Conservation (phyloP, 768 basidiomycete species). For the Podaxis mareebaensis region DNA sequence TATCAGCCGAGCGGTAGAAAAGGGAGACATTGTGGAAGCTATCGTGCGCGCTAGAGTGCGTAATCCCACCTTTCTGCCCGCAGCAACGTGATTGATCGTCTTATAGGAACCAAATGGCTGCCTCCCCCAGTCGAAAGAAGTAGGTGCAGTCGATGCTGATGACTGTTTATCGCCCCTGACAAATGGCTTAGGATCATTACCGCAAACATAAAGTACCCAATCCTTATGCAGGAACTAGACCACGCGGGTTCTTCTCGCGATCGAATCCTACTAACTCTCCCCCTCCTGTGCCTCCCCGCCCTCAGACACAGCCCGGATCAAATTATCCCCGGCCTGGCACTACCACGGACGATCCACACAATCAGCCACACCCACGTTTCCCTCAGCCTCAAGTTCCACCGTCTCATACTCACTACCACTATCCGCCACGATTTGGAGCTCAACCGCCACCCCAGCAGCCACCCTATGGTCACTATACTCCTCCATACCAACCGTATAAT, state of each 20-base stretch:
- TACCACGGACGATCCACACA: slow-evolving; percentile 42
- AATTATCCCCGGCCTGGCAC: slow-evolving; percentile 68
- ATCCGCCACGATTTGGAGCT: slow-evolving; percentile 18
- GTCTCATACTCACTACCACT: slow-evolving; percentile 7
- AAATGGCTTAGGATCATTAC: slow-evolving; percentile 49
- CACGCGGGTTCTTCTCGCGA: slow-evolving; percentile 52
- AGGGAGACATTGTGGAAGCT: slow-evolving; percentile 74
- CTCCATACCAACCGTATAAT: slow-evolving; percentile 19
- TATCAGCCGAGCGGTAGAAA: slow-evolving; percentile 65
- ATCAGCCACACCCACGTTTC: slow-evolving; percentile 23
- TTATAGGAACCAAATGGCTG: slow-evolving; percentile 61
- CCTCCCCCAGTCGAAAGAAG: slow-evolving; percentile 60
- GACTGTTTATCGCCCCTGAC: background rate
- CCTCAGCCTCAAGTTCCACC: background rate
- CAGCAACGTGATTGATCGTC: background rate
- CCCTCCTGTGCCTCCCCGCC: slow-evolving; percentile 33
- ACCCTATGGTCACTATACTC: slow-evolving; percentile 18
- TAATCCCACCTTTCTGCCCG: background rate
- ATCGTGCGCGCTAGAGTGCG: slow-evolving; percentile 57
- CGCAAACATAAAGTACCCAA: slow-evolving; percentile 64
- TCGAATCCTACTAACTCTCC: slow-evolving; percentile 28
- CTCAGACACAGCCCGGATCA: slow-evolving; percentile 33
- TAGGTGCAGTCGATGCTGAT: slow-evolving; percentile 22
- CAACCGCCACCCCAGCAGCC: slow-evolving; percentile 17
- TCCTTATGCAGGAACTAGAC: slow-evolving; percentile 30